Conservation (phyloP, 768 basidiomycete species). For the Leccinum ochraceum region DNA sequence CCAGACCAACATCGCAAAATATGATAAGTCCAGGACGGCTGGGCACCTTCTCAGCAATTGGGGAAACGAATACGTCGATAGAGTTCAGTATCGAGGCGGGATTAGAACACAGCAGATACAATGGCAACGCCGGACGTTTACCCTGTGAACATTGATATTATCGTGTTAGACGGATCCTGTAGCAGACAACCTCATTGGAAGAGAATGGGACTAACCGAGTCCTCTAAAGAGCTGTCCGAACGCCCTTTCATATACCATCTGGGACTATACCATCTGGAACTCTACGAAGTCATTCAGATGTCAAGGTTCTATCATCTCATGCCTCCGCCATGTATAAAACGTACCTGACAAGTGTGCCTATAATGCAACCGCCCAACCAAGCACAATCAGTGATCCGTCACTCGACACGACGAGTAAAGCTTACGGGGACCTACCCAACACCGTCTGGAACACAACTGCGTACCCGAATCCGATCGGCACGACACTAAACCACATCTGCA, state of each 20-base stretch:
- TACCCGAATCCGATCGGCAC: constrained; percentile 20
- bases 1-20: too few species aligned
- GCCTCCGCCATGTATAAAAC: background rate
- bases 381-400: background rate
- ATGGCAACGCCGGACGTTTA: constrained; percentile 24
- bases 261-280: background rate
- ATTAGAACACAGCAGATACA: constrained; percentile 23
- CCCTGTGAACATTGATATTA: constrained; percentile 2
- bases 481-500: constrained; percentile 24
- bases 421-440: constrained; percentile 12
- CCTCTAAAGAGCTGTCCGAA: constrained; percentile 26
- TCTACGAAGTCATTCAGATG: constrained; percentile 6
- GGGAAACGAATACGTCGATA: constrained; percentile 15
- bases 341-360: constrained; percentile 9
- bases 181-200: background rate
- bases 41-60: constrained; percentile 10
- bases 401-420: background rate
- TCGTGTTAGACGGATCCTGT: background rate
- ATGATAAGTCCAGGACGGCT: background rate
- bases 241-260: constrained; percentile 23
- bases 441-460: constrained; percentile 21
- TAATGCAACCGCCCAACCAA: constrained; percentile 4
- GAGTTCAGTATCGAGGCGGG: constrained; percentile 15
- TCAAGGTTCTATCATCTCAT: background rate
- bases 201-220: constrained; percentile 15